Conservation (phyloP, 352 stramenopile genomes). For the Globisporangium parvum region DNA sequence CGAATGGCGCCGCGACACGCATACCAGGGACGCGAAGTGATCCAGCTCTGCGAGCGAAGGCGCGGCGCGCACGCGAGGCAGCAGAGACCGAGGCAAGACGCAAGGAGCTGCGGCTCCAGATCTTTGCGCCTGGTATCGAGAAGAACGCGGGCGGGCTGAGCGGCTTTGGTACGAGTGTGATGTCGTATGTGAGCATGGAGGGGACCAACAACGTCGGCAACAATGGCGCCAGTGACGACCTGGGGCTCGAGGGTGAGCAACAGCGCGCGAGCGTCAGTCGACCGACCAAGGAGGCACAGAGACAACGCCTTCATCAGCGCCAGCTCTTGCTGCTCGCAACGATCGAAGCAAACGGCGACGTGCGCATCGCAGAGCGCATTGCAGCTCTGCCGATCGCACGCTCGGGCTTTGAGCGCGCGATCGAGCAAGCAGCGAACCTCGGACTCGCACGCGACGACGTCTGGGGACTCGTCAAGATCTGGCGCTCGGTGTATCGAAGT, state of each 20-base stretch:
- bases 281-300: not conserved
- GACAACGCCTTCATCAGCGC: not conserved
- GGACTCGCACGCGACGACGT: slow-evolving; percentile 20
- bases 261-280: not conserved
- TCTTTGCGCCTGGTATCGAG: slow-evolving; percentile 27
- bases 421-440: slow-evolving; percentile 39
- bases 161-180: too few relatives aligned
- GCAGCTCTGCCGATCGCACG: slow-evolving; percentile 21
- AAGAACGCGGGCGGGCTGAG: not conserved
- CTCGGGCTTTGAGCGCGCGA: slow-evolving; percentile 28
- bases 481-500: slow-evolving; percentile 47
- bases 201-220: too few relatives aligned
- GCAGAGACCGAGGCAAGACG: slow-evolving; percentile 26
- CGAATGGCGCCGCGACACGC: not conserved
- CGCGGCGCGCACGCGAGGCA: slow-evolving; percentile 21
- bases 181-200: too few relatives aligned
- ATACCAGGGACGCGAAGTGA: not conserved
- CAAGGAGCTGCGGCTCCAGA: slow-evolving; percentile 31
- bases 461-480: slow-evolving; percentile 52
- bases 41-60: slow-evolving; percentile 8
- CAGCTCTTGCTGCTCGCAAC: slow-evolving; percentile 31
- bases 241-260: not conserved
- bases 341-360: slow-evolving; percentile 48
- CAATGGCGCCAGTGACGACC: too few relatives aligned
- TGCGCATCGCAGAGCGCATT: slow-evolving; percentile 31